Percentiles rank a stretch among this genome's conserved stretches.
Evolutionary conservation across 805 yeast species (phyloP).

Genomic region (Candida quercuum): DNA sequence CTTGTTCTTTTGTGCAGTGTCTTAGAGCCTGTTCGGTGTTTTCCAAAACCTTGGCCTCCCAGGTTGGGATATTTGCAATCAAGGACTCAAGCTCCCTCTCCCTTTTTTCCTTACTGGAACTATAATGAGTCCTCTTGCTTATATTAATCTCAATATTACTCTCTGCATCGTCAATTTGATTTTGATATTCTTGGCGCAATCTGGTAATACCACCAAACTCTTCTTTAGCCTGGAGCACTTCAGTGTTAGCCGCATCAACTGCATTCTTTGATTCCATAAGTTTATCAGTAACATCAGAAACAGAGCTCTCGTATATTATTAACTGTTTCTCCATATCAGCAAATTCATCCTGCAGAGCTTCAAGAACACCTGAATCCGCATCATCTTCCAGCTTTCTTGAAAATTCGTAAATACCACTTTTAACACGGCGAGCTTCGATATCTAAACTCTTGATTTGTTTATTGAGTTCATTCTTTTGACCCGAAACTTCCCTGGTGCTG

Average conservation of each 20-base stretch:
- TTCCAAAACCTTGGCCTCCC: constrained; percentile 11
- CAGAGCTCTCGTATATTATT: constrained; percentile 15
- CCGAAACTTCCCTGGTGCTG: too few species aligned
- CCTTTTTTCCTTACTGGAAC: constrained; percentile 12
- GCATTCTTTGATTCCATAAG: constrained; percentile 16
- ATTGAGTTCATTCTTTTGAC: constrained; percentile 4
- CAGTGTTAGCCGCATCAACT: constrained; percentile 15
- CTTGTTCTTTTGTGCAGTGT: constrained; percentile 44
- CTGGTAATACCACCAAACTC: constrained; percentile 21
- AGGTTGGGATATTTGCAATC: constrained; percentile 13
- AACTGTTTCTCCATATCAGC: not conserved
- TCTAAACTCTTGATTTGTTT: constrained; percentile 12
- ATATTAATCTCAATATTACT: constrained; percentile 9
- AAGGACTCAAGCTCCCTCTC: constrained; percentile 18
- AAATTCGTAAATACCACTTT: constrained; percentile 27
- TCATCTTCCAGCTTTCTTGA: constrained; percentile 38
- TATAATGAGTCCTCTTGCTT: constrained; percentile 12
- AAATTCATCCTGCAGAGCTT: constrained; percentile 15
- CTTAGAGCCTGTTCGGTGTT: constrained; percentile 27
- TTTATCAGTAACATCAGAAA: constrained; percentile 20
- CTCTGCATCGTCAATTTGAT: constrained; percentile 4
- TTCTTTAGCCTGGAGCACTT: constrained; percentile 14
- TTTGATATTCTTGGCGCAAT: constrained; percentile 13
- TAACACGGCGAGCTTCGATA: constrained; percentile 4
- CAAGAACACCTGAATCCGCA: constrained; percentile 38